phyloP scores from a whole-genome alignment of 768 basidiomycete species.

The Lactifluus rugatus region DNA sequence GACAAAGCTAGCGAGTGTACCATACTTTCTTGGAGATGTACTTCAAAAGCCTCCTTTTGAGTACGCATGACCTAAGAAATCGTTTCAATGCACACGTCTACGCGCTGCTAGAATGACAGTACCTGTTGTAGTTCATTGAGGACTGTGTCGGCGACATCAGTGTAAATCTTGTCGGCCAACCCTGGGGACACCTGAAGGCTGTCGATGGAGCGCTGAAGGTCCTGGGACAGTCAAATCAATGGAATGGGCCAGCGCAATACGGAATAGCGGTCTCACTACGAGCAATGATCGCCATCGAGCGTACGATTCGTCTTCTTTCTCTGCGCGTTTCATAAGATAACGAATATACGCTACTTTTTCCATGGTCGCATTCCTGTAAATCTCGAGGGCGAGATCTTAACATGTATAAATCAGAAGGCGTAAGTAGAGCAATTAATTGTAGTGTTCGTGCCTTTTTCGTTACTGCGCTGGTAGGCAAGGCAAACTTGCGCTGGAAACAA shows the following conservation, averaged over 20 bases:
- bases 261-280: not conserved
- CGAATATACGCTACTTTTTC: slow-evolving; percentile 18
- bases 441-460: slow-evolving; percentile 10
- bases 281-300: slow-evolving; percentile 11
- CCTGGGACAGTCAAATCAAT: not conserved
- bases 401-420: not conserved
- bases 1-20: slow-evolving; percentile 7
- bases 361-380: slow-evolving; percentile 19
- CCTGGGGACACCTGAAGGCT: slow-evolving; percentile 1
- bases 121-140: slow-evolving; percentile 10
- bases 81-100: not conserved
- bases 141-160: slow-evolving; percentile 1
- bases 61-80: not conserved
- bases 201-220: slow-evolving; percentile 3
- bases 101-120: not conserved
- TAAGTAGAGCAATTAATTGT: not conserved
- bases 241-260: not conserved
- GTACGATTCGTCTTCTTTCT: slow-evolving; percentile 1
- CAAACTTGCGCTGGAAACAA: slow-evolving; percentile 17
- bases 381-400: slow-evolving; percentile 14
- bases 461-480: slow-evolving; percentile 15
- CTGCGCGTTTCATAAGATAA: slow-evolving; percentile 7
- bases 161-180: slow-evolving; percentile 4
- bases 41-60: slow-evolving; percentile 5
- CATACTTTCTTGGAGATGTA: slow-evolving; percentile 7